These are phyloP conservation scores for Talaromyces stipitatus DNA, from an alignment of 495 filamentous ascomycete species.

Conservation along the genomic window DNA sequence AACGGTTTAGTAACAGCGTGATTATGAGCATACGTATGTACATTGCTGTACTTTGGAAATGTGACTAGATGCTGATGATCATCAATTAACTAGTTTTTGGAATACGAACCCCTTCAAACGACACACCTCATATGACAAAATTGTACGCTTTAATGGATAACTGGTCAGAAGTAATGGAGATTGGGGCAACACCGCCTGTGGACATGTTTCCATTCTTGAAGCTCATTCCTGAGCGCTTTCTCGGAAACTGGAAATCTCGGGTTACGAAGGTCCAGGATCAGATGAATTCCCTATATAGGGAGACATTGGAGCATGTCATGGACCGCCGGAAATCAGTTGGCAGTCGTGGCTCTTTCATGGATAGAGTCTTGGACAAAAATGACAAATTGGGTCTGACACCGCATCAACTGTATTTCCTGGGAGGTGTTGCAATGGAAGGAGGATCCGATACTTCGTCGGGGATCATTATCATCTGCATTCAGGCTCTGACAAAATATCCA, in stretches of 20 bases:
- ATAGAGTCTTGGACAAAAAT: conserved; percentile 35
- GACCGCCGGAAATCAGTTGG: conserved; percentile 6
- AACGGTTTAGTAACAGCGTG: conserved; percentile 39
- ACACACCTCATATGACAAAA: conserved; percentile 20
- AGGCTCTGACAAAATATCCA: conserved; percentile 6
- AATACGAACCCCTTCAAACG: conserved; percentile 21
- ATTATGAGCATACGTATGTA: conserved; percentile 27
- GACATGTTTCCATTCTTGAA: conserved; percentile 11
- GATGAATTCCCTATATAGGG: conserved; percentile 34
- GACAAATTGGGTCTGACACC: conserved; percentile 24
- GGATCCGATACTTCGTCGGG: conserved; percentile 38
- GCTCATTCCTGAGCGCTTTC: conserved; percentile 29
- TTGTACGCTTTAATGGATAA: conserved; percentile 42
- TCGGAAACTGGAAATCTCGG: conserved; percentile 31
- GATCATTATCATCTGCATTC: conserved; percentile 26
- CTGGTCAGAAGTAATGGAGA: conserved; percentile 39
- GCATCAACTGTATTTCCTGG: conserved; percentile 27
- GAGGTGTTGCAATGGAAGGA: conserved; percentile 33
- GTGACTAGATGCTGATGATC: neutral
- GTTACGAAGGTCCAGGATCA: conserved; percentile 24
- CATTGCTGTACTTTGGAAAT: neutral
- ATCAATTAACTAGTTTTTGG: conserved; percentile 29
- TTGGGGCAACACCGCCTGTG: conserved; percentile 31
- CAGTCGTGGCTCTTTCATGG: conserved; percentile 28
- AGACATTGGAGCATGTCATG: conserved; percentile 10